phyloP scores from a whole-genome alignment of 352 stramenopile genomes.

The Phytophthora tubulina region DNA sequence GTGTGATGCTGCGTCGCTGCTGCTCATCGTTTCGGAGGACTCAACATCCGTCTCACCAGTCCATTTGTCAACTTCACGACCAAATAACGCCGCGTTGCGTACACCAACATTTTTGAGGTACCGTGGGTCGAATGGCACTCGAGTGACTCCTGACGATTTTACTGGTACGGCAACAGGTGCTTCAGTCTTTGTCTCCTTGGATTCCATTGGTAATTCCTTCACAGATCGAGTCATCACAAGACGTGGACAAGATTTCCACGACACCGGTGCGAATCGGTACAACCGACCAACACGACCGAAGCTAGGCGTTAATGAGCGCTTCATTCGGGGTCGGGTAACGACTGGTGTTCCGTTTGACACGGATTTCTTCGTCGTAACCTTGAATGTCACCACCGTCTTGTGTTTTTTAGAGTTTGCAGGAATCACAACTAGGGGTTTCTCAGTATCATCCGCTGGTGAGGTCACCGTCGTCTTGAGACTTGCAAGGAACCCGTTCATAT shows the following conservation, averaged over 20 bases:
- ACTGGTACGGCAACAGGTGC: neutral
- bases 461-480: conserved; percentile 63
- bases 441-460: neutral
- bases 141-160: conserved; percentile 9
- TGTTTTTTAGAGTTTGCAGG: conserved; percentile 24
- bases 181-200: conserved; percentile 3
- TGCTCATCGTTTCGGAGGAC: conserved; percentile 49
- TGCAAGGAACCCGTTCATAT: conserved; percentile 76
- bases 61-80: conserved; percentile 78
- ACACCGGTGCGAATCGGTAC: conserved; percentile 35
- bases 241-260: conserved; percentile 34
- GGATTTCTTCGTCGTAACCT: conserved; percentile 27
- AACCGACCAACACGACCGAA: conserved; percentile 55
- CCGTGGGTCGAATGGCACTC: conserved; percentile 64
- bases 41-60: conserved; percentile 59
- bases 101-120: conserved; percentile 70
- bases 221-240: conserved; percentile 47
- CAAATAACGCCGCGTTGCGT: conserved; percentile 70
- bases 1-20: conserved; percentile 38
- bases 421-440: conserved; percentile 29
- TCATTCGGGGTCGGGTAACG: conserved; percentile 22
- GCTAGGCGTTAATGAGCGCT: conserved; percentile 36
- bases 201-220: conserved; percentile 27
- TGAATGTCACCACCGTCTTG: conserved; percentile 52
- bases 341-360: conserved; percentile 4